Percentiles rank a stretch among this genome's conserved stretches.
Evolutionary conservation across 129 eudicot genomes (phyloP).

Genomic region (Silybum marianum): DNA sequence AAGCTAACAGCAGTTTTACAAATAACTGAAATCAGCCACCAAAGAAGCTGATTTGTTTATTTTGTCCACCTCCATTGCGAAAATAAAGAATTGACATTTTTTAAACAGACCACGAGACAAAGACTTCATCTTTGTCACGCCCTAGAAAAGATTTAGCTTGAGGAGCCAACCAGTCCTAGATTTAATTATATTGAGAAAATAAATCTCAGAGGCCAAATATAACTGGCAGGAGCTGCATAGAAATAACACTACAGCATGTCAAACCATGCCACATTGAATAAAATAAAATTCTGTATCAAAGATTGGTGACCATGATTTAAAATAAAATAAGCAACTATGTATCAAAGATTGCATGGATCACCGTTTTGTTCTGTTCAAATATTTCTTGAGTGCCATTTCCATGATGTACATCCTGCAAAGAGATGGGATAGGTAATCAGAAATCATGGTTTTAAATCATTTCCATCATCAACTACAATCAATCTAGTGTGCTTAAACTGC

Average conservation of each 20-base stretch:
- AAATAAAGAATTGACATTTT: not conserved
- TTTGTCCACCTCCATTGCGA: not conserved
- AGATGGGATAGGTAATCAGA: not conserved
- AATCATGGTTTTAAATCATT: not conserved
- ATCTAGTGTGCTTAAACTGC: not conserved
- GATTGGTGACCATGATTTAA: not conserved
- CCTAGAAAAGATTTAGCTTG: not conserved
- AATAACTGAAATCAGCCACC: conserved; percentile 9
- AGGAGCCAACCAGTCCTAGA: not conserved
- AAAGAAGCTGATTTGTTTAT: not conserved
- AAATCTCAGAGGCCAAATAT: not conserved
- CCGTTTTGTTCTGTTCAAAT: conserved; percentile 78
- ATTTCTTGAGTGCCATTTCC: conserved; percentile 99
- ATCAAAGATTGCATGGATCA: conserved; percentile 34
- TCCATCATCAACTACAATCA: not conserved
- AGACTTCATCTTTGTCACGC: not conserved
- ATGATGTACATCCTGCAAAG: conserved; percentile 91
- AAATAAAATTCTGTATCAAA: no score
- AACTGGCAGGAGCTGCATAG: not conserved
- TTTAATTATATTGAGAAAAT: not conserved
- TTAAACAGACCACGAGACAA: not conserved
- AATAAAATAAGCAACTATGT: not conserved
- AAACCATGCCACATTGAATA: not conserved
- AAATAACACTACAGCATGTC: not conserved
- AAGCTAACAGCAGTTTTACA: conserved; percentile 4